Evolutionary conservation across 345 rosid species (phyloP).

Genomic region (Moricandia moricandioides): DNA sequence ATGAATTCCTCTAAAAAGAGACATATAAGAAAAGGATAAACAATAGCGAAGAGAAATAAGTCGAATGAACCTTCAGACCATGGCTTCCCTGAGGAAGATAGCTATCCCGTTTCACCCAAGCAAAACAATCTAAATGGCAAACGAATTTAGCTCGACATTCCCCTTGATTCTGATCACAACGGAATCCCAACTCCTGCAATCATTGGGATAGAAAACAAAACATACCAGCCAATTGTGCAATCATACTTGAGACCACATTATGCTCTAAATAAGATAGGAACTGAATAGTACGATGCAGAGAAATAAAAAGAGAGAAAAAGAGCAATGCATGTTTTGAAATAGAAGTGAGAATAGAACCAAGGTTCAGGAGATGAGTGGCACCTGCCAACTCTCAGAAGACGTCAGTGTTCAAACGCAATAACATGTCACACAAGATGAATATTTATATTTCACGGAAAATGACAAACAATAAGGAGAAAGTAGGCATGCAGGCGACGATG

Average conservation of each 20-base stretch:
- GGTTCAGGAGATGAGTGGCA: constrained; percentile 8
- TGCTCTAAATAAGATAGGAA: constrained; percentile 11
- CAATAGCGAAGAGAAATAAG: constrained; percentile 9
- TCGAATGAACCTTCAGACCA: constrained; percentile 72
- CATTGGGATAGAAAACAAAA: constrained; percentile 28
- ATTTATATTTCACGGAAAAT: neutral
- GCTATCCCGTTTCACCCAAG: constrained; percentile 99
- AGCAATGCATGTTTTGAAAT: neutral
- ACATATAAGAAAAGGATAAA: constrained; percentile 14
- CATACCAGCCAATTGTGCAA: constrained; percentile 1
- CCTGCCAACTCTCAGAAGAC: constrained; percentile 20
- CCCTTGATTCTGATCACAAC: constrained; percentile 84
- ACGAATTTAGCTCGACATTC: constrained; percentile 92
- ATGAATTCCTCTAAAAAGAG: neutral
- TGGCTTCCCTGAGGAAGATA: constrained; percentile 99
- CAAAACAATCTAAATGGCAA: constrained; percentile 97
- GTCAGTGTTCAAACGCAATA: constrained; percentile 1
- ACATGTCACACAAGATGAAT: constrained; percentile 11
- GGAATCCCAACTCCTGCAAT: constrained; percentile 85
- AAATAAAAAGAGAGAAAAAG: neutral
- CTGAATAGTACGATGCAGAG: constrained; percentile 9
- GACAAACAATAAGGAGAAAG: constrained; percentile 7
- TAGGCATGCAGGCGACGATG: constrained; percentile 5
- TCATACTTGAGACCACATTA: constrained; percentile 1
- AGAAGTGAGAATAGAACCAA: constrained; percentile 3